These are phyloP conservation scores for Sugiyamaella mastotermitis DNA, from an alignment of 805 yeast genomes.

Conservation along the genomic window DNA sequence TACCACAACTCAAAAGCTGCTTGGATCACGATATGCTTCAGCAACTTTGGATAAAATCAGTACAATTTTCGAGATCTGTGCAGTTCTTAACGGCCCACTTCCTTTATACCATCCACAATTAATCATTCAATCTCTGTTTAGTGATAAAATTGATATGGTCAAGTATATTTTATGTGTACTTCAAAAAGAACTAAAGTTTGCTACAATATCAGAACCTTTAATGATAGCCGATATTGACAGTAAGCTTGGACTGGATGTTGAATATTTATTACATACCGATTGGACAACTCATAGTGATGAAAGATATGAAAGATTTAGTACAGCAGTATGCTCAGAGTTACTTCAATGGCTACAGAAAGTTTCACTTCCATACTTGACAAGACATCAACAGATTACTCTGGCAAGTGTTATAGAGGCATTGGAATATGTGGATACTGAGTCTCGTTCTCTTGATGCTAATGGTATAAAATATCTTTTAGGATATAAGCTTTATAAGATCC, in stretches of 20 bases:
- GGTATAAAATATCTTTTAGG: constrained; percentile 71
- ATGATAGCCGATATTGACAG: constrained; percentile 29
- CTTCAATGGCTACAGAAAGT: constrained; percentile 55
- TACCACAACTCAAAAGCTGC: constrained; percentile 44
- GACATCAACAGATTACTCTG: constrained; percentile 87
- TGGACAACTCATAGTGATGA: constrained; percentile 1
- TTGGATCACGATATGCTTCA: constrained; percentile 44
- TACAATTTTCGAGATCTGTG: constrained; percentile 58
- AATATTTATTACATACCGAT: background rate
- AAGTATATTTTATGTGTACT: constrained; percentile 51
- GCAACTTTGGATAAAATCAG: constrained; percentile 13
- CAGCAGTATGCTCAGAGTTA: constrained; percentile 33
- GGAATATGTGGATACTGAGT: constrained; percentile 43
- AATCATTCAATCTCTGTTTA: constrained; percentile 65
- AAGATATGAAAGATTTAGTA: constrained; percentile 5
- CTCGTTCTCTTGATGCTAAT: constrained; percentile 46
- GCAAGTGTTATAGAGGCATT: constrained; percentile 63
- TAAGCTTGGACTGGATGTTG: constrained; percentile 23
- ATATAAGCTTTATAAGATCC: constrained; percentile 56
- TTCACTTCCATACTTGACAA: constrained; percentile 72
- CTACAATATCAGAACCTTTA: constrained; percentile 39
- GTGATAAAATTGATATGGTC: constrained; percentile 51
- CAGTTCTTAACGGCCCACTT: constrained; percentile 80
- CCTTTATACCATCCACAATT: constrained; percentile 91
- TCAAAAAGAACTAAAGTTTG: constrained; percentile 46